phyloP scores from a whole-genome alignment of 169 alveolate genomes.

The Perkinsus olseni region DNA sequence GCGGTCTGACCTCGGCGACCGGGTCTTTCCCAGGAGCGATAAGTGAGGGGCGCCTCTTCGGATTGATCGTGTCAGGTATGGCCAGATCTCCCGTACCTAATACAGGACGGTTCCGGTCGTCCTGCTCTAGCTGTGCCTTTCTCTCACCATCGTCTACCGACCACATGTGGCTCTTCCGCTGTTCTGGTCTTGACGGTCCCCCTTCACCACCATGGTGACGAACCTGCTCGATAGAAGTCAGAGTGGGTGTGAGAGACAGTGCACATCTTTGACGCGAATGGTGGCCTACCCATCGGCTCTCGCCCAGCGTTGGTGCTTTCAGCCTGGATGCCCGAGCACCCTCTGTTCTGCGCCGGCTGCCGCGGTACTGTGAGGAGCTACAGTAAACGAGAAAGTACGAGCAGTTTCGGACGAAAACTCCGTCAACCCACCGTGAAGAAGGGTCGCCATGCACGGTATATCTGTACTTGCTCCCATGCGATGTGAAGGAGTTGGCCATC shows the following conservation, averaged over 20 bases:
- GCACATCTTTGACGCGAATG: neutral
- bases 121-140: neutral
- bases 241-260: no score
- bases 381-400: neutral
- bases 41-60: neutral
- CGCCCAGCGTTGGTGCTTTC: neutral
- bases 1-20: neutral
- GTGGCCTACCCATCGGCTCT: neutral
- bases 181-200: neutral
- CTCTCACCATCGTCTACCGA: neutral
- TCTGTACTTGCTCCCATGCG: neutral
- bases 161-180: neutral
- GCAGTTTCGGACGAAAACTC: neutral
- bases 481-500: neutral
- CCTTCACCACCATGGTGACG: neutral
- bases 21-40: neutral
- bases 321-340: neutral
- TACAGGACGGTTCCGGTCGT: neutral
- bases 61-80: neutral
- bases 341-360: neutral
- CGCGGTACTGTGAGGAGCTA: neutral
- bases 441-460: neutral
- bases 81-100: neutral
- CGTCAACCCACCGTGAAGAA: neutral
- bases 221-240: neutral